Conservation (phyloP, 2,329 filamentous ascomycete species). For the Colletotrichum tropicale region DNA sequence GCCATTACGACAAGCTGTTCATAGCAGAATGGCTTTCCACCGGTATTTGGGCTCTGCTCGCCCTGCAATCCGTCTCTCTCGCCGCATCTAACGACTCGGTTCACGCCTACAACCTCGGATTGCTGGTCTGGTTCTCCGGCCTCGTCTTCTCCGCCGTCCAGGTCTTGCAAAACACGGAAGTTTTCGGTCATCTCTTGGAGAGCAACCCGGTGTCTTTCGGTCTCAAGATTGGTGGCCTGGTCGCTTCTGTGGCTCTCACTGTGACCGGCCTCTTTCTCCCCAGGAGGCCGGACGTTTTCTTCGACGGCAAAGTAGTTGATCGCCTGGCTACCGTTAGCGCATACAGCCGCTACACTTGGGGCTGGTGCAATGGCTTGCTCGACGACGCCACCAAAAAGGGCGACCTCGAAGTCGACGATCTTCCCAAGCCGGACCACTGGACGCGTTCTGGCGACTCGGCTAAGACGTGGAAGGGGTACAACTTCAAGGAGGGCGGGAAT, state of each 20-base stretch:
- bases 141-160: conserved; percentile 47
- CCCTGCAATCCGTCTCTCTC: conserved; percentile 56
- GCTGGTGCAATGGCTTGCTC: conserved; percentile 65
- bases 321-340: conserved; percentile 65
- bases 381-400: conserved; percentile 59
- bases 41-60: conserved; percentile 58
- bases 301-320: conserved; percentile 65
- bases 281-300: conserved; percentile 70
- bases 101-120: conserved; percentile 56
- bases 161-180: conserved; percentile 47
- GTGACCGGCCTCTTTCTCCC: conserved; percentile 61
- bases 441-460: conserved; percentile 56
- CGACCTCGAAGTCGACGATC: conserved; percentile 64
- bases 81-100: conserved; percentile 55
- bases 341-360: conserved; percentile 67
- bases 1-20: conserved; percentile 39
- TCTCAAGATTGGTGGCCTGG: conserved; percentile 54
- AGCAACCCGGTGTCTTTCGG: conserved; percentile 38
- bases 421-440: conserved; percentile 64
- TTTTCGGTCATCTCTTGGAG: conserved; percentile 38
- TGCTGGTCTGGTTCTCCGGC: conserved; percentile 54
- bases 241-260: conserved; percentile 46
- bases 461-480: conserved; percentile 51
- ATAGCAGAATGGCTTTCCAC: conserved; percentile 65
- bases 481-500: conserved; percentile 38